These are phyloP conservation scores for Penicillium sp. DNA, from an alignment of 2,329 filamentous ascomycete genomes.

Conservation along the genomic window DNA sequence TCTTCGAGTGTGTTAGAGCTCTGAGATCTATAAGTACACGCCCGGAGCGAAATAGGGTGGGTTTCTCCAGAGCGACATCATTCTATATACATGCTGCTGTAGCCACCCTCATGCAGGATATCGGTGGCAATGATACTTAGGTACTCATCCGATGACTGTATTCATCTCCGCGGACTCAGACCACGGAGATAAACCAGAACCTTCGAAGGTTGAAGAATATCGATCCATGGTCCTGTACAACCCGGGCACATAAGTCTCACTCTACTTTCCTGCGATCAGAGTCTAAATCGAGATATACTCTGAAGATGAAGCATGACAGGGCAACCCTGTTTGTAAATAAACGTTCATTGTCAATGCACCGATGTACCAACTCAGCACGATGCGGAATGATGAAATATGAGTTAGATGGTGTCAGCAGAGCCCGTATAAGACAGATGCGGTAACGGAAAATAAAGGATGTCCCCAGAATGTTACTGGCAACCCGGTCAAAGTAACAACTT, in stretches of 20 bases:
- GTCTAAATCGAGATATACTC: not conserved
- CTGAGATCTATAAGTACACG: not conserved
- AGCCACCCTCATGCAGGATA: slow-evolving; percentile 1
- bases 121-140: not conserved
- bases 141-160: slow-evolving; percentile 18
- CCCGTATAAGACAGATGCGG: slow-evolving; percentile 1
- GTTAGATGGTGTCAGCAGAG: slow-evolving; percentile 13
- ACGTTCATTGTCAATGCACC: not conserved
- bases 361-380: not conserved
- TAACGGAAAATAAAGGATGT: slow-evolving; percentile 8
- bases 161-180: slow-evolving; percentile 17
- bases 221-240: slow-evolving; percentile 15
- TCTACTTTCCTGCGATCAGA: not conserved
- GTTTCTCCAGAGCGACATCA: slow-evolving; percentile 5
- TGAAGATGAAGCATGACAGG: not conserved
- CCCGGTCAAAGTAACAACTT: not conserved
- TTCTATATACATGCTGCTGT: slow-evolving; percentile 18
- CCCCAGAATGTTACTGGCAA: slow-evolving; percentile 2
- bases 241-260: slow-evolving; percentile 1
- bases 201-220: slow-evolving; percentile 6
- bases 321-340: not conserved
- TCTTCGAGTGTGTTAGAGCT: not conserved
- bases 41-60: not conserved
- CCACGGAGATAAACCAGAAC: slow-evolving; percentile 10
- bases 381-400: not conserved